Percentiles rank a stretch among this genome's conserved stretches.
Evolutionary conservation across 805 yeast species (phyloP).

Genomic region (Metschnikowia lachancei): DNA sequence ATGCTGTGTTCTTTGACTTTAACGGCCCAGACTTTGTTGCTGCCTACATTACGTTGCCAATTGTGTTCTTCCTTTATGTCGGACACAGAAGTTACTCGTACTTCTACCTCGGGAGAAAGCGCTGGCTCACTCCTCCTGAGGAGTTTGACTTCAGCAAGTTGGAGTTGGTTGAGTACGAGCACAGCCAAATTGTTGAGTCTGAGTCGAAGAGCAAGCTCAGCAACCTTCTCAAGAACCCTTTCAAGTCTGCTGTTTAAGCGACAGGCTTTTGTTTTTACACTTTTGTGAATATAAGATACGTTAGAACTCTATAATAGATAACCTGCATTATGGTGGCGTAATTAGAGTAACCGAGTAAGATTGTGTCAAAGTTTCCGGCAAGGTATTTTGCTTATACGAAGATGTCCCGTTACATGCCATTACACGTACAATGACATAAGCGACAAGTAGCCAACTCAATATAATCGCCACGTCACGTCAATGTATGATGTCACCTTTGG

Average conservation of each 20-base stretch:
- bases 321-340: neutral
- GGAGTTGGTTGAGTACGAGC: constrained; percentile 57
- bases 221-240: neutral
- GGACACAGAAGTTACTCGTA: constrained; percentile 54
- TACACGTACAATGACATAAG: too few relatives aligned
- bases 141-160: constrained; percentile 62
- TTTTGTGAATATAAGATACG: neutral
- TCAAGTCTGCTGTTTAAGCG: constrained; percentile 2
- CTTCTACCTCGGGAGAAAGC: constrained; percentile 24
- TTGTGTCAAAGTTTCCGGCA: too few relatives aligned
- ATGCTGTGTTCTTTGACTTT: constrained; percentile 62
- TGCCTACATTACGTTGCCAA: constrained; percentile 66
- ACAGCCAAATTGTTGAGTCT: constrained; percentile 32
- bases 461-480: too few relatives aligned
- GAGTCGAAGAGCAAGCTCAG: constrained; percentile 4
- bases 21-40: constrained; percentile 60
- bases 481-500: too few relatives aligned
- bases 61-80: constrained; percentile 49
- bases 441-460: too few relatives aligned
- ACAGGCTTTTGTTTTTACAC: neutral
- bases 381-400: too few relatives aligned
- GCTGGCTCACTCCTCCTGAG: constrained; percentile 49
- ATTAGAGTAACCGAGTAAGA: neutral
- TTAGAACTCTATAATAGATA: neutral
- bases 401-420: neutral